Conservation (phyloP, 2,329 filamentous ascomycete species). For the Clathrospora elynae region DNA sequence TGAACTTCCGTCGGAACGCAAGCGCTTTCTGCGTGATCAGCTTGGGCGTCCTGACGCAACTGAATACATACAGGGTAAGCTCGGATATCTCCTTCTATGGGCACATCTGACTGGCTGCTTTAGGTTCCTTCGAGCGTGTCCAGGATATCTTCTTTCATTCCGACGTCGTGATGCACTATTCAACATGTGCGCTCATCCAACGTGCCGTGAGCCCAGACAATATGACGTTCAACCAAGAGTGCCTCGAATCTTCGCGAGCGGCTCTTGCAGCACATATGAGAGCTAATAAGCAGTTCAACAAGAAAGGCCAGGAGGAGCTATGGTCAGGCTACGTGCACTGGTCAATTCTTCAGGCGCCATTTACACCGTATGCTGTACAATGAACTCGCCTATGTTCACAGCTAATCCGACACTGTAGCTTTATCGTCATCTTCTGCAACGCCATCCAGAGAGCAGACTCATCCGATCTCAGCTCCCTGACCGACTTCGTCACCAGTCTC, state of each 20-base stretch:
- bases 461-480: slow-evolving; percentile 60
- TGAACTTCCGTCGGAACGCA: slow-evolving; percentile 31
- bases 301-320: slow-evolving; percentile 38
- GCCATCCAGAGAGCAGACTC: slow-evolving; percentile 58
- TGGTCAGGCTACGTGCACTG: slow-evolving; percentile 47
- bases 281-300: slow-evolving; percentile 39
- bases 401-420: slow-evolving; percentile 25
- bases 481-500: slow-evolving; percentile 63
- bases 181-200: slow-evolving; percentile 40
- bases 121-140: slow-evolving; percentile 24
- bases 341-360: slow-evolving; percentile 47
- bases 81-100: neutral
- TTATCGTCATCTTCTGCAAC: slow-evolving; percentile 57
- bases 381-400: neutral
- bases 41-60: slow-evolving; percentile 3
- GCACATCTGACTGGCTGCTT: neutral
- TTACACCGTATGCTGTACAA: slow-evolving; percentile 48
- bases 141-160: slow-evolving; percentile 43
- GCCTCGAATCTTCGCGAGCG: slow-evolving; percentile 39
- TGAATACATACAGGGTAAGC: slow-evolving; percentile 23
- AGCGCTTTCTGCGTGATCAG: slow-evolving; percentile 12
- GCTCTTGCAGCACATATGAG: slow-evolving; percentile 40
- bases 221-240: slow-evolving; percentile 38
- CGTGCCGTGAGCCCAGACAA: slow-evolving; percentile 41
- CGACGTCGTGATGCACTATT: slow-evolving; percentile 43